Evolutionary conservation across 108 stramenopile genomes (phyloP).

Genomic region (Cyclotella atomus): DNA sequence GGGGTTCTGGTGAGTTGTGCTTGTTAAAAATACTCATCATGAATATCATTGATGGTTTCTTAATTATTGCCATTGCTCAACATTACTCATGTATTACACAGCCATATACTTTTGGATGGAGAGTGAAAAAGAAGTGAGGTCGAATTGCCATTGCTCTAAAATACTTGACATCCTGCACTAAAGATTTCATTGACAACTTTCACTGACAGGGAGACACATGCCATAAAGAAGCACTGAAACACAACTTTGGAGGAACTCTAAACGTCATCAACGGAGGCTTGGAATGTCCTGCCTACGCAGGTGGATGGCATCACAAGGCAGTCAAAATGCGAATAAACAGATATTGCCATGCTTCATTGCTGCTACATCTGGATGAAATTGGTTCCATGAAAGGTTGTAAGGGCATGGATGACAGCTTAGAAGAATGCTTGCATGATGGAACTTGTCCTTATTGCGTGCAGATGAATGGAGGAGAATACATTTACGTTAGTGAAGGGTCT

Average conservation of each 20-base stretch:
- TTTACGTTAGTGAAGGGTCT: neutral
- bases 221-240: slow-evolving; percentile 48
- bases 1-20: slow-evolving; percentile 34
- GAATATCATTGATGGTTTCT: neutral
- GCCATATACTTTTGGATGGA: slow-evolving; percentile 53
- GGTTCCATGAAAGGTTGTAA: slow-evolving; percentile 44
- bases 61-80: neutral
- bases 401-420: slow-evolving; percentile 38
- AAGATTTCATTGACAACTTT: neutral
- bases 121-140: slow-evolving; percentile 33
- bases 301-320: slow-evolving; percentile 37
- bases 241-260: slow-evolving; percentile 45
- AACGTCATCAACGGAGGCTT: slow-evolving; percentile 49
- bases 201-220: slow-evolving; percentile 30
- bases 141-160: neutral
- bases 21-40: neutral
- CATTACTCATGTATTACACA: too few relatives aligned
- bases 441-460: slow-evolving; percentile 39
- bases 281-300: slow-evolving; percentile 48
- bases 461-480: slow-evolving; percentile 5
- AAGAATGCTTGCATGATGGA: slow-evolving; percentile 43
- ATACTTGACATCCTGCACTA: neutral
- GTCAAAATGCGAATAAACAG: slow-evolving; percentile 51
- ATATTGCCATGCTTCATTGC: slow-evolving; percentile 42
- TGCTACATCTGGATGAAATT: slow-evolving; percentile 29